Base-by-base conservation (phyloP, 768 basidiomycete genomes). In the Boletus insuetus region DNA sequence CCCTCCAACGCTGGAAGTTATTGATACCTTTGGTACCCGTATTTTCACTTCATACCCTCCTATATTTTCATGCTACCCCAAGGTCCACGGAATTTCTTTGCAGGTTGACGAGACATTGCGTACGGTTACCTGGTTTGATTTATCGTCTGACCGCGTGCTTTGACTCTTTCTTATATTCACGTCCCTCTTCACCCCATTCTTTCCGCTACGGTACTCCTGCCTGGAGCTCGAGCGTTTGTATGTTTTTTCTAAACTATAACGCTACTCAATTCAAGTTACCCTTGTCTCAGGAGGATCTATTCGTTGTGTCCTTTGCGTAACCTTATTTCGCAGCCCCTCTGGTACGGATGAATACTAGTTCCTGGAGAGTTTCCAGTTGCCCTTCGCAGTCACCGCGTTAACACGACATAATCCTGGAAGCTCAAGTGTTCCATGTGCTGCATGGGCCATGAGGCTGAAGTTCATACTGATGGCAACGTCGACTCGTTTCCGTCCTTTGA, bases 151-250 rank as follows among this genome's bases (percentile, higher is more conserved):
- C 10, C 10, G 10, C 31, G 35, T 42, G 20, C 35, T 46, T 13
- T 29, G 7, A 13, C 24, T 12, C 22, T 34, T 40, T 1, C 44
- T n/a, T 16, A 12, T 14, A 37, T 37, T 3, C 26, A 29, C 26
- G 34, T 35, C 34, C 34, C 34, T 35, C 13, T 34, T 14, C 12
- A 12, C 5, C 14, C 19, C 13, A n/a, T 16, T 41, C 38, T 39
- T 34, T 4, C 31, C 6, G n/a, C 22, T 24, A 16, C 35, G 43
- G 11, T 45, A 38, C 55, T 49, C 56, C 41, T 45, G 64, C 64
- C 64, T 29, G 57, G 64, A 56, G 64, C 60, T 62, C 26, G 64
- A 65, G 60, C 47, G 50, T 56, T 56, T 49, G n/a, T 40, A 41
- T 64, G 46, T 54, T 50, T 40, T 40, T 49, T 51, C 38, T 34